These are phyloP conservation scores for Picea mariana DNA, from an alignment of 83 land plant species.

Conservation along the genomic window DNA sequence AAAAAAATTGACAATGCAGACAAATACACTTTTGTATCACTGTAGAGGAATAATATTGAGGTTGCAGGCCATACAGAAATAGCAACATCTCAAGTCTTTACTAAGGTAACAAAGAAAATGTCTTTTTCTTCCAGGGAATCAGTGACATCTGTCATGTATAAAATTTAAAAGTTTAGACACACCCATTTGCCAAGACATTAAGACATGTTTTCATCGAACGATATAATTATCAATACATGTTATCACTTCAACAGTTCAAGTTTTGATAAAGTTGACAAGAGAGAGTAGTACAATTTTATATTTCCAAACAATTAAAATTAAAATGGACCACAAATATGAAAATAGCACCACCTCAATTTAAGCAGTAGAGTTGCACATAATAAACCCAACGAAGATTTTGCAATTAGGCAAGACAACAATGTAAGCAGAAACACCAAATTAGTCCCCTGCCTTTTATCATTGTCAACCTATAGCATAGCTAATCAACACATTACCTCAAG, in stretches of 20 bases:
- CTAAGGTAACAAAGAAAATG: not conserved
- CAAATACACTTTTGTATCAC: not conserved
- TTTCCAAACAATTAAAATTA: too few species aligned
- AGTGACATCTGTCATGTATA: too few species aligned
- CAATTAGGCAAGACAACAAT: not conserved
- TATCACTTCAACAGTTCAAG: too few species aligned
- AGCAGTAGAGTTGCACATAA: not conserved
- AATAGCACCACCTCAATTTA: not conserved
- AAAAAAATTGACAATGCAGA: not conserved
- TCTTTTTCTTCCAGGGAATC: too few species aligned
- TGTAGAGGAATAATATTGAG: not conserved
- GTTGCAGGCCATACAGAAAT: not conserved
- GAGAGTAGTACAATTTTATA: too few species aligned
- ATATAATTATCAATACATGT: too few species aligned
- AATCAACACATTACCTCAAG: constrained; percentile 67
- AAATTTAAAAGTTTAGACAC: too few species aligned
- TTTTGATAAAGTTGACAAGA: too few species aligned
- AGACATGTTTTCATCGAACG: too few species aligned
- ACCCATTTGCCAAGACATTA: too few species aligned
- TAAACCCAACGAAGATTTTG: not conserved
- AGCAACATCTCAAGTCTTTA: not conserved
- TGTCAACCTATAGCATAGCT: not conserved
- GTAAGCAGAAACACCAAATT: not conserved
- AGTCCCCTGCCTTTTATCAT: not conserved
- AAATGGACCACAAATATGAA: too few species aligned